phyloP scores from a whole-genome alignment of 495 filamentous ascomycete genomes.

The Aspergillus sparsus region DNA sequence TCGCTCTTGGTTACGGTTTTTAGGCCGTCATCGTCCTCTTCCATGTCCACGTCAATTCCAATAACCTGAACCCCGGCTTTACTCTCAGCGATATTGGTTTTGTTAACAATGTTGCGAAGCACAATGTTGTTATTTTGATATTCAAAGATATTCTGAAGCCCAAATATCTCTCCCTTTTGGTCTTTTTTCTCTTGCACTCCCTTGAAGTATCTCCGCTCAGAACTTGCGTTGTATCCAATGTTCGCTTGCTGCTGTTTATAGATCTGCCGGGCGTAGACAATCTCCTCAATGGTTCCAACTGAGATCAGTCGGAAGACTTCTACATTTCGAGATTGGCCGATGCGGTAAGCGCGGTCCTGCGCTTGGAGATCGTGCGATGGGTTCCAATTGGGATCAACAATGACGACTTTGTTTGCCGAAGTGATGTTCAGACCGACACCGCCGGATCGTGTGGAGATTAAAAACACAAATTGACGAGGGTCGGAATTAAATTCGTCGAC shows the following conservation, averaged over 20 bases:
- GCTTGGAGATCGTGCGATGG: conserved; percentile 92
- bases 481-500: conserved; percentile 95
- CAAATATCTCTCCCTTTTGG: conserved; percentile 92
- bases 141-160: conserved; percentile 80
- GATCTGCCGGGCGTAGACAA: conserved; percentile 94
- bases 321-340: conserved; percentile 89
- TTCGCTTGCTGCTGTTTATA: conserved; percentile 99
- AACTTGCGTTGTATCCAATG: conserved; percentile 91
- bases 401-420: conserved; percentile 96
- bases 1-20: conserved; percentile 17
- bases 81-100: conserved; percentile 94
- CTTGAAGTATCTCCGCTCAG: conserved; percentile 92
- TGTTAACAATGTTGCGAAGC: conserved; percentile 91
- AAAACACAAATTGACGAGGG: conserved; percentile 85
- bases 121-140: conserved; percentile 79
- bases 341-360: conserved; percentile 94
- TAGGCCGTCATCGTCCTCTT: conserved; percentile 40
- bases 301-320: conserved; percentile 96
- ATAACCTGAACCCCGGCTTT: conserved; percentile 79
- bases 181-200: conserved; percentile 83
- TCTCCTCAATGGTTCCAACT: conserved; percentile 93
- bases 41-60: conserved; percentile 67
- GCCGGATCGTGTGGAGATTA: conserved; percentile 92
- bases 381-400: conserved; percentile 98
- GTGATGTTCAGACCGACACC: conserved; percentile 94